Conservation (phyloP, 1,139 yeast genomes). For the Debaryomyces sp. region DNA sequence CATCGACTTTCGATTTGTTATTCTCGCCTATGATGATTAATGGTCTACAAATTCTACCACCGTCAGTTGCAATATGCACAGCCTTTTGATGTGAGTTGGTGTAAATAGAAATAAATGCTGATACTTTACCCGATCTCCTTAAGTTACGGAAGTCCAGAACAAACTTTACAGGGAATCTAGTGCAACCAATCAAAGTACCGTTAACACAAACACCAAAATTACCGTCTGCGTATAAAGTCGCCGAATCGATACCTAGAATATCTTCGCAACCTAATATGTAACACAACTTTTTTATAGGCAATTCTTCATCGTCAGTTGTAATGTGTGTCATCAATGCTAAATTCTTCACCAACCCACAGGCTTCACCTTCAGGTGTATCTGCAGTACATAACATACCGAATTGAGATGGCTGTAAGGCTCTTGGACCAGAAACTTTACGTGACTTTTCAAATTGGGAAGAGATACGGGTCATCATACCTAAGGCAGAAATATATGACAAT, state of each 20-base stretch:
- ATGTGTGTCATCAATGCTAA: constrained; percentile 98
- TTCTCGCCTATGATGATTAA: constrained; percentile 76
- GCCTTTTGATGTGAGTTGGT: constrained; percentile 88
- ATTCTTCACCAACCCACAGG: constrained; percentile 97
- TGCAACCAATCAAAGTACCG: constrained; percentile 92
- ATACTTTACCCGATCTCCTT: constrained; percentile 83
- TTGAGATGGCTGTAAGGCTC: constrained; percentile 98
- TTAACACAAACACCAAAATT: constrained; percentile 86
- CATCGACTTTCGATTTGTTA: constrained; percentile 69
- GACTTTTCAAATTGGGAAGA: constrained; percentile 98
- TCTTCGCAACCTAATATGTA: constrained; percentile 88
- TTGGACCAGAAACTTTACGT: constrained; percentile 97
- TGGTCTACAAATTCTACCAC: constrained; percentile 98
- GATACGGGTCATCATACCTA: constrained; percentile 99
- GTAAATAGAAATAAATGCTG: constrained; percentile 89
- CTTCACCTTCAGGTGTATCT: constrained; percentile 99
- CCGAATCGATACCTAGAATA: constrained; percentile 77
- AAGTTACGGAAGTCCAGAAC: constrained; percentile 76
- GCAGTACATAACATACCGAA: constrained; percentile 99
- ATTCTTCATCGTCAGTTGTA: constrained; percentile 97
- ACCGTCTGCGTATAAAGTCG: constrained; percentile 73
- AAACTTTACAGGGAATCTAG: constrained; percentile 81
- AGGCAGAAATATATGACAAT: constrained; percentile 87
- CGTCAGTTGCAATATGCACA: constrained; percentile 97
- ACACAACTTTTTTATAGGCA: constrained; percentile 77